These are phyloP conservation scores for Platanthera guangdongensis DNA, from an alignment of 106 monocot species.

Conservation along the genomic window DNA sequence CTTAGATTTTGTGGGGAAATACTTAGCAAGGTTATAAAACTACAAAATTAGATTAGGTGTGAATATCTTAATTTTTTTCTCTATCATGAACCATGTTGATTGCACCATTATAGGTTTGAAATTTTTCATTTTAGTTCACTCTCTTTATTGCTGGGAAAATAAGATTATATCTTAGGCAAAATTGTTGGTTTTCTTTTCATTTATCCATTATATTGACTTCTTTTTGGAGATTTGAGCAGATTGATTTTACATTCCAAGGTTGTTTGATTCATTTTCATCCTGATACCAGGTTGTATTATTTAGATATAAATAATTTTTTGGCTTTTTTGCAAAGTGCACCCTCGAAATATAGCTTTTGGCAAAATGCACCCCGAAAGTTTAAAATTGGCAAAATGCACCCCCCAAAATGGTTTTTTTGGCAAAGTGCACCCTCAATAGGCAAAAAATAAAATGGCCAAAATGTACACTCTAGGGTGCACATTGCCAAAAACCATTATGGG, in stretches of 20 bases:
- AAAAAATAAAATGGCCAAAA: too few relatives aligned
- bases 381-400: too few relatives aligned
- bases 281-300: neutral
- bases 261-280: neutral
- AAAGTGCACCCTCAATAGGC: too few relatives aligned
- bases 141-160: neutral
- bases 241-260: neutral
- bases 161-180: neutral
- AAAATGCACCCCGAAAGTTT: too few relatives aligned
- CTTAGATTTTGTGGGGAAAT: neutral
- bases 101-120: neutral
- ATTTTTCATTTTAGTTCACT: neutral
- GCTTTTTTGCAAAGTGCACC: neutral
- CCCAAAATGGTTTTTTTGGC: too few relatives aligned
- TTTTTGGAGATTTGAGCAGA: neutral
- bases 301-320: neutral
- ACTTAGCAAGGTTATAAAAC: neutral
- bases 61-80: neutral
- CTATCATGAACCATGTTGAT: neutral
- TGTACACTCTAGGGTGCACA: too few relatives aligned
- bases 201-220: neutral
- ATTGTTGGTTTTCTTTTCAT: too few relatives aligned
- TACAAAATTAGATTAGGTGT: neutral
- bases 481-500: too few relatives aligned
- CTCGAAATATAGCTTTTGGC: too few relatives aligned